Base-by-base conservation (phyloP, 805 yeast genomes). In the Pichia exigua region DNA sequence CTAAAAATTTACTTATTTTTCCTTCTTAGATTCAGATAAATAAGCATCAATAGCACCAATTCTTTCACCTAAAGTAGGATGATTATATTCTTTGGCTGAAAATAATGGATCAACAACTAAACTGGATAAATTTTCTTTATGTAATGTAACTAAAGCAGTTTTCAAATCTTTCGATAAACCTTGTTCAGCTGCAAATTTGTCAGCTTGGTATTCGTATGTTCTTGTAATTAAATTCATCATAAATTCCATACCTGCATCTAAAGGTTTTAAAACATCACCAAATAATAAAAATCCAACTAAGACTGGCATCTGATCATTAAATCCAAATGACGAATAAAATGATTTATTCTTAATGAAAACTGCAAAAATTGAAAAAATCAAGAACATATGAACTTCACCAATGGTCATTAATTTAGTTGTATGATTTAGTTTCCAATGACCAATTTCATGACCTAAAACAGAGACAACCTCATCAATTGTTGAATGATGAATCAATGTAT, bases 391-490 rank as follows among this genome's bases (percentile, higher is more conserved):
- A 6, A 72, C 65, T 68, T 88, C 91, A 45, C 81, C 73, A 56
- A 83, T 76, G 6, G 77, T 62, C 62, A 94, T 69, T 76, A 85
- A 78, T 65, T 82, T 83, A n/a, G 91, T 73, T 55, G 91, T 85
- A 68, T 94, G 99, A 53, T 85, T 82, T 66, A 86, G 76, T 61
- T 85, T 83, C 99, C 99, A 94, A 68, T 94, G 99, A 48, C 99
- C 99, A 59, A 94, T 85, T 73, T 94, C 99, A 65, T 94, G 99
- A n/a, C 96, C 98, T 57, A 92, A 75, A 1, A 94, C 96, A 48
- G 98, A 97, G 48, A 90, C 88, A 42, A 90, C 87, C 69, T 94
- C 95, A 43, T 77, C 78, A 28, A 80, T 77, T 30, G 90, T 71
- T 35, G 90, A 83, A 53, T 87, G 85, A 55, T 87, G 81, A 57